These are phyloP conservation scores for Ganoderma meredithae DNA, from an alignment of 1,284 basidiomycete genomes.

Conservation along the genomic window DNA sequence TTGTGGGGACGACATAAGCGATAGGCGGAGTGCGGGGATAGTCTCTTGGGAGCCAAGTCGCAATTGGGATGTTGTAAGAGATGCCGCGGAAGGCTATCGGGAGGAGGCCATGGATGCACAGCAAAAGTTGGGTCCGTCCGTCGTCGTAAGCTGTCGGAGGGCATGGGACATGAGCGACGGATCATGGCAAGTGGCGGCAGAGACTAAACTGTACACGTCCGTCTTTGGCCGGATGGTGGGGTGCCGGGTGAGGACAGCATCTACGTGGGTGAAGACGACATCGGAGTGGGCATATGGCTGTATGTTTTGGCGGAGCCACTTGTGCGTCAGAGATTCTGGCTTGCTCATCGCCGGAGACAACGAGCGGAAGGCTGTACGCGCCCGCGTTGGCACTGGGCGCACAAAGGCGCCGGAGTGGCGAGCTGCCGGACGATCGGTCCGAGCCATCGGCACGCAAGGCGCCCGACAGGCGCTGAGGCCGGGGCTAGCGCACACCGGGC, in stretches of 20 bases:
- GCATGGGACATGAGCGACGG: slow-evolving; percentile 28
- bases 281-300: slow-evolving; percentile 69
- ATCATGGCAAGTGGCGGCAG: slow-evolving; percentile 17
- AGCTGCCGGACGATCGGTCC: slow-evolving; percentile 19
- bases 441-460: slow-evolving; percentile 1
- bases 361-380: slow-evolving; percentile 15
- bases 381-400: background rate
- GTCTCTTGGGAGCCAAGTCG: slow-evolving; percentile 86
- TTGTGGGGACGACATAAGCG: slow-evolving; percentile 94
- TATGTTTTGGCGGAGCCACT: slow-evolving; percentile 81
- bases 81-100: slow-evolving; percentile 83
- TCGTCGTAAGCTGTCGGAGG: slow-evolving; percentile 84
- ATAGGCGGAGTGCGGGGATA: slow-evolving; percentile 88
- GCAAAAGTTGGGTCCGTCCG: slow-evolving; percentile 89
- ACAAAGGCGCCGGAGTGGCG: background rate
- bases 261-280: slow-evolving; percentile 66
- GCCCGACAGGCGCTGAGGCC: background rate
- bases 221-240: slow-evolving; percentile 86
- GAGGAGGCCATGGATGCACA: slow-evolving; percentile 91
- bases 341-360: slow-evolving; percentile 34
- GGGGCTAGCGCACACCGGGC: background rate
- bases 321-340: slow-evolving; percentile 50
- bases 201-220: slow-evolving; percentile 86
- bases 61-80: slow-evolving; percentile 94
- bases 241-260: slow-evolving; percentile 65